Percentiles rank a stretch among this genome's conserved stretches.
Conservation (phyloP, 192 early-diverging fungal species). For the Backusella mclennaniae region DNA sequence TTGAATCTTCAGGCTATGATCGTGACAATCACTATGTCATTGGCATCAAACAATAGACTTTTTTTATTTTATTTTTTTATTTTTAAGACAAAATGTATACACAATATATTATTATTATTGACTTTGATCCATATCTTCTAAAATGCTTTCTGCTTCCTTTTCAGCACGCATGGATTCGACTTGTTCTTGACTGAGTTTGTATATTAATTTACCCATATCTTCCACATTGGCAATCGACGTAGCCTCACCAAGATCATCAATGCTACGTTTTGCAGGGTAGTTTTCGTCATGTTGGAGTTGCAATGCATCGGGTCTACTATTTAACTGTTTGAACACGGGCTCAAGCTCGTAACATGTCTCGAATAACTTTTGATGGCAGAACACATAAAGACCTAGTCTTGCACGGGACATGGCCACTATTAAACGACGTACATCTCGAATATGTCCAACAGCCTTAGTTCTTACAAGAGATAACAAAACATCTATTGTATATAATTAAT, state of each 20-base stretch:
- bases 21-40: constrained; percentile 95
- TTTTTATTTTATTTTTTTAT: neutral
- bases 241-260: constrained; percentile 36
- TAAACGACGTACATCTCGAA: constrained; percentile 90
- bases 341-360: constrained; percentile 81
- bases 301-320: constrained; percentile 62
- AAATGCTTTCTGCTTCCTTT: neutral
- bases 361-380: constrained; percentile 76
- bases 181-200: constrained; percentile 65
- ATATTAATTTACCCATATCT: constrained; percentile 64
- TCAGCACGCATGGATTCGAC: constrained; percentile 34
- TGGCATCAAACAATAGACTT: constrained; percentile 12
- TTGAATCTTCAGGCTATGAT: constrained; percentile 84
- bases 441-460: constrained; percentile 83
- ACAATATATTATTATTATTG: neutral
- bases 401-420: constrained; percentile 94
- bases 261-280: constrained; percentile 28
- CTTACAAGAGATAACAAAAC: constrained; percentile 93
- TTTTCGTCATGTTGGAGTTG: constrained; percentile 58
- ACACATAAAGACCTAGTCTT: constrained; percentile 91
- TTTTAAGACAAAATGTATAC: neutral
- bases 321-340: constrained; percentile 60
- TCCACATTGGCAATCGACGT: constrained; percentile 47
- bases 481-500: constrained; percentile 37
- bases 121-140: neutral